These are phyloP conservation scores for Aethionema arabicum DNA, from an alignment of 345 rosid species.

Conservation along the genomic window DNA sequence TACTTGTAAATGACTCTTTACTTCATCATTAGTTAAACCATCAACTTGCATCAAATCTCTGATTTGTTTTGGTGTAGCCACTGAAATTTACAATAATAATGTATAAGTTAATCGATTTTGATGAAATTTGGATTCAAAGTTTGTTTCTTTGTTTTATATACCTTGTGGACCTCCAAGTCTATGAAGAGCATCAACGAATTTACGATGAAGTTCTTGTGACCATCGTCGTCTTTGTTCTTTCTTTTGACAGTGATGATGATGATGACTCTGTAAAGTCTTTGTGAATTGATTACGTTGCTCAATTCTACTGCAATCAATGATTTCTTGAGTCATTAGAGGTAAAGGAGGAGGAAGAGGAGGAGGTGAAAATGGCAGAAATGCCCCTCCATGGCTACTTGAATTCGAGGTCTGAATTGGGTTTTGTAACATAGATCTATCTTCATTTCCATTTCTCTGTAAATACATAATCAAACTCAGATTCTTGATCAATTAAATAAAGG, in stretches of 20 bases:
- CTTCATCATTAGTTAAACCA: conserved; percentile 89
- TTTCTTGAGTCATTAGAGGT: conserved; percentile 39
- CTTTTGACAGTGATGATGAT: conserved; percentile 37
- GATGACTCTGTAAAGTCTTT: conserved; percentile 13
- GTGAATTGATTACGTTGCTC: conserved; percentile 29
- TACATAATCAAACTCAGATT: conserved; percentile 22
- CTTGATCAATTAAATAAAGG: background rate
- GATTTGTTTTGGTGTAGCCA: conserved; percentile 81
- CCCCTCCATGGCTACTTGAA: conserved; percentile 37
- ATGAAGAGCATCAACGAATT: conserved; percentile 66
- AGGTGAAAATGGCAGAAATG: conserved; percentile 44
- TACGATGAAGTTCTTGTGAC: conserved; percentile 78
- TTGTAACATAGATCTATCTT: conserved; percentile 41
- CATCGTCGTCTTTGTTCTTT: conserved; percentile 78
- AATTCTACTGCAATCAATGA: conserved; percentile 29
- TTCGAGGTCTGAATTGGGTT: conserved; percentile 42
- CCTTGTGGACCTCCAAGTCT: conserved; percentile 76
- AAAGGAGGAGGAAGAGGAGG: conserved; percentile 37
- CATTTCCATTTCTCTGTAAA: conserved; percentile 45
- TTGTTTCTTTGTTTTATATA: conserved; percentile 26
- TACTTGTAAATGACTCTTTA: conserved; percentile 92
- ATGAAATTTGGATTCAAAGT: background rate
- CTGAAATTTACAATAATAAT: conserved; percentile 42
- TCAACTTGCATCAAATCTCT: conserved; percentile 78
- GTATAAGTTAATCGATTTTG: conserved; percentile 23